phyloP scores from a whole-genome alignment of 2,329 filamentous ascomycete species.

The Pyricularia pennisetigena region DNA sequence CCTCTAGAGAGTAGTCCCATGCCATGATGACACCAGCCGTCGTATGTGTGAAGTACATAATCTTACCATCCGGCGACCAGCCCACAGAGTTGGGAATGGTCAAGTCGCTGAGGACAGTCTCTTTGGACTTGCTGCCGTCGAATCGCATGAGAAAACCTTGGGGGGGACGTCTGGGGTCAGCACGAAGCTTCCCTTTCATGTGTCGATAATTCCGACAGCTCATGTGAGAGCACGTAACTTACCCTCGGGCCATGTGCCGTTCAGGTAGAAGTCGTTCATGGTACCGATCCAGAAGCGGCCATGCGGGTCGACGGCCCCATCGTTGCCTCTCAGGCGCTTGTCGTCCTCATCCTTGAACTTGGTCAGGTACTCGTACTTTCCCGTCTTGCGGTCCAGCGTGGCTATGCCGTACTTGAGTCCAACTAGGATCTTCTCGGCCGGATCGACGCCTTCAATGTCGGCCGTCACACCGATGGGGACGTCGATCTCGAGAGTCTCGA shows the following conservation, averaged over 20 bases:
- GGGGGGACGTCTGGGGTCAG: neutral
- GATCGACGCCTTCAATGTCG: slow-evolving; percentile 60
- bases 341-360: slow-evolving; percentile 34
- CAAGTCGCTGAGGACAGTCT: slow-evolving; percentile 51
- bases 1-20: slow-evolving; percentile 61
- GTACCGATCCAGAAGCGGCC: slow-evolving; percentile 78
- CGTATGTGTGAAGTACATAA: slow-evolving; percentile 78
- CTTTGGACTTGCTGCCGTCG: slow-evolving; percentile 48
- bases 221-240: slow-evolving; percentile 12
- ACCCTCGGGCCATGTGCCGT: slow-evolving; percentile 52
- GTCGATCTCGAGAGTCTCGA: slow-evolving; percentile 50
- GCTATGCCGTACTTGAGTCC: slow-evolving; percentile 77
- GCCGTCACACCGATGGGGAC: slow-evolving; percentile 58
- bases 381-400: slow-evolving; percentile 56
- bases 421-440: slow-evolving; percentile 57
- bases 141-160: slow-evolving; percentile 67
- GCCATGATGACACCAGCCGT: slow-evolving; percentile 59
- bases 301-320: slow-evolving; percentile 69
- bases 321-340: slow-evolving; percentile 60
- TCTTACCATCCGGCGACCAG: slow-evolving; percentile 65
- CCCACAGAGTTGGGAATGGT: slow-evolving; percentile 79
- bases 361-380: slow-evolving; percentile 41
- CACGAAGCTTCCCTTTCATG: neutral
- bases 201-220: neutral
- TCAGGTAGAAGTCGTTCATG: slow-evolving; percentile 65